Evolutionary conservation across 129 eudicot species (phyloP).

Genomic region (Flaveria bidentis): DNA sequence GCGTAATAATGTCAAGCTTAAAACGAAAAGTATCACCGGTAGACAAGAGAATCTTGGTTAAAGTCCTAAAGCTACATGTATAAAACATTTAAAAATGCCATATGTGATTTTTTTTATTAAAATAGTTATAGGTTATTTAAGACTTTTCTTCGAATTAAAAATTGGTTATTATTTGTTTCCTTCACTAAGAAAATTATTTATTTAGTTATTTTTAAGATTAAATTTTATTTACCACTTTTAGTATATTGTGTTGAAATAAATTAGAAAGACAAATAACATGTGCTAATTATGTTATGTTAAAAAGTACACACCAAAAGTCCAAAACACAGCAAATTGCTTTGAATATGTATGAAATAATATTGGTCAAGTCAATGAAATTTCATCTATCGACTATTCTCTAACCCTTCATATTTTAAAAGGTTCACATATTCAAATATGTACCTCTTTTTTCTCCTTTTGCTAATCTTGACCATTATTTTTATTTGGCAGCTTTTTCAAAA

Average conservation of each 20-base stretch:
- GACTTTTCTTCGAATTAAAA: background rate
- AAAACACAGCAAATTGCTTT: background rate
- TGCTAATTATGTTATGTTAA: background rate
- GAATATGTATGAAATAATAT: background rate
- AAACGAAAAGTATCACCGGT: too few relatives aligned
- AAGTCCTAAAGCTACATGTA: too few relatives aligned
- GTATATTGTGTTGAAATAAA: background rate
- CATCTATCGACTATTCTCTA: background rate
- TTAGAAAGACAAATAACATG: background rate
- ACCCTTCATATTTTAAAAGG: background rate
- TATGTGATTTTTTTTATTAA: too few relatives aligned
- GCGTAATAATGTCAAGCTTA: too few relatives aligned
- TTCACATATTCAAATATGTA: background rate
- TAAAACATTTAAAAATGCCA: too few relatives aligned
- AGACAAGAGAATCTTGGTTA: too few relatives aligned
- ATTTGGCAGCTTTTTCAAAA: too few relatives aligned
- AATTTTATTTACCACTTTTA: background rate
- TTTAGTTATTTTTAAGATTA: too few relatives aligned
- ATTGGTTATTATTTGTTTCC: background rate
- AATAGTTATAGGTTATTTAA: background rate
- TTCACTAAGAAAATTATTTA: too few relatives aligned
- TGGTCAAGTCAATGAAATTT: conserved; percentile 3
- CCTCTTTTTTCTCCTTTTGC: too few relatives aligned
- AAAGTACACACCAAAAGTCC: background rate
- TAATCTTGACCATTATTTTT: too few relatives aligned